Percentiles rank a stretch among this genome's conserved stretches.
Conservation (phyloP, 768 basidiomycete genomes). For the Boletellus ananiceps region DNA sequence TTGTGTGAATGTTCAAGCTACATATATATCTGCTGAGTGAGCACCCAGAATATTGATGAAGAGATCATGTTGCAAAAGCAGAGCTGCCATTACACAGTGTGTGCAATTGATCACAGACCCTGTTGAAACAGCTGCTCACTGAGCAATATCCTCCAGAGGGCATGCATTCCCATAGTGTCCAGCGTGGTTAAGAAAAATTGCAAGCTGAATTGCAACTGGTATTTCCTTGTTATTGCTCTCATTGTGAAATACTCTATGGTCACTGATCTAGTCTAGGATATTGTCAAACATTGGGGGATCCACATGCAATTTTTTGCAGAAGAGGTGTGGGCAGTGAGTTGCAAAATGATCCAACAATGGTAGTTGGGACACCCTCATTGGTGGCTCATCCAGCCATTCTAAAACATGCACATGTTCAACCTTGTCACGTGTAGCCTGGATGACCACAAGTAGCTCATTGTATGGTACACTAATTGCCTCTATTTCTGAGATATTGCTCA, state of each 20-base stretch:
- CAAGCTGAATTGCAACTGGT: slow-evolving; percentile 25
- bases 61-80: neutral
- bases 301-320: slow-evolving; percentile 24
- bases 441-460: neutral
- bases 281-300: slow-evolving; percentile 23
- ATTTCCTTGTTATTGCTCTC: slow-evolving; percentile 15
- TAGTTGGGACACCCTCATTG: neutral
- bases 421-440: neutral
- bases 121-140: slow-evolving; percentile 8
- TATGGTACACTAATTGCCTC: neutral
- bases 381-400: neutral
- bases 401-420: neutral
- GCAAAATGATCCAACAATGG: slow-evolving; percentile 4
- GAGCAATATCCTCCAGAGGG: neutral
- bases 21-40: no score
- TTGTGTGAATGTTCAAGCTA: no score
- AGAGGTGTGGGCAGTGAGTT: slow-evolving; percentile 14
- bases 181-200: slow-evolving; percentile 23
- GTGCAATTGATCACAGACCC: slow-evolving; percentile 3
- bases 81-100: neutral
- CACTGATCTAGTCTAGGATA: slow-evolving; percentile 17
- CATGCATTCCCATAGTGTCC: slow-evolving; percentile 29
- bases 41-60: neutral
- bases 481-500: no score
- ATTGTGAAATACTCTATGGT: slow-evolving; percentile 23